phyloP scores from a whole-genome alignment of 345 rosid species.

The Lepidium aucheri region DNA sequence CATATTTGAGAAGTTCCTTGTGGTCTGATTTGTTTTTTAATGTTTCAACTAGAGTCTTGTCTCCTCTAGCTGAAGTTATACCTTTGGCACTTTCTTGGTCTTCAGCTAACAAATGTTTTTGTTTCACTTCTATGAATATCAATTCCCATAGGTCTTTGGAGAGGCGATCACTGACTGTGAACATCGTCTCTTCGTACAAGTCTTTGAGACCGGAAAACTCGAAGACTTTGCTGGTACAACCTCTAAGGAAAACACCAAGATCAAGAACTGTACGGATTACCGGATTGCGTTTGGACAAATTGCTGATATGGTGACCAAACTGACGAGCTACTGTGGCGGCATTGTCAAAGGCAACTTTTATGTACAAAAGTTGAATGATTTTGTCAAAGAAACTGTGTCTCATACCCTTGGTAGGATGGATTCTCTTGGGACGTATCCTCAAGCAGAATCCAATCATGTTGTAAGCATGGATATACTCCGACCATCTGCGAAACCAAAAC shows the following conservation, averaged over 20 bases:
- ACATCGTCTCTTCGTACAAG: conserved; percentile 26
- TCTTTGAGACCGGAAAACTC: conserved; percentile 19
- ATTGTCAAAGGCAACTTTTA: not conserved
- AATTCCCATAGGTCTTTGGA: conserved; percentile 42
- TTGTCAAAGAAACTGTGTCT: not conserved
- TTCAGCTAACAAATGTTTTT: conserved; percentile 34
- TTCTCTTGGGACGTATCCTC: conserved; percentile 20
- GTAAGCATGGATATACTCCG: conserved; percentile 33
- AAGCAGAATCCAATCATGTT: conserved; percentile 48
- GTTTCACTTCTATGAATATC: conserved; percentile 36
- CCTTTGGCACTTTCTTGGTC: conserved; percentile 35
- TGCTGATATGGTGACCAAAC: not conserved
- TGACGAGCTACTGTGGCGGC: not conserved
- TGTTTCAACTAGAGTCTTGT: conserved; percentile 31
- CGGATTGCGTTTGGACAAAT: not conserved
- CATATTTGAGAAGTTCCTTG: conserved; percentile 19
- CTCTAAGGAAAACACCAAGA: not conserved
- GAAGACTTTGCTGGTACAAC: not conserved
- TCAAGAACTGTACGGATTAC: not conserved
- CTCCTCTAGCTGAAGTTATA: conserved; percentile 43
- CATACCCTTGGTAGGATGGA: conserved; percentile 24
- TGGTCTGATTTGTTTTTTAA: not conserved
- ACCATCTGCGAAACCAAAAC: conserved; percentile 43
- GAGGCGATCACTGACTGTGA: conserved; percentile 33
- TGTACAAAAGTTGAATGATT: not conserved